These are phyloP conservation scores for Penicillium sp. DNA, from an alignment of 2,329 filamentous ascomycete species.

Conservation along the genomic window DNA sequence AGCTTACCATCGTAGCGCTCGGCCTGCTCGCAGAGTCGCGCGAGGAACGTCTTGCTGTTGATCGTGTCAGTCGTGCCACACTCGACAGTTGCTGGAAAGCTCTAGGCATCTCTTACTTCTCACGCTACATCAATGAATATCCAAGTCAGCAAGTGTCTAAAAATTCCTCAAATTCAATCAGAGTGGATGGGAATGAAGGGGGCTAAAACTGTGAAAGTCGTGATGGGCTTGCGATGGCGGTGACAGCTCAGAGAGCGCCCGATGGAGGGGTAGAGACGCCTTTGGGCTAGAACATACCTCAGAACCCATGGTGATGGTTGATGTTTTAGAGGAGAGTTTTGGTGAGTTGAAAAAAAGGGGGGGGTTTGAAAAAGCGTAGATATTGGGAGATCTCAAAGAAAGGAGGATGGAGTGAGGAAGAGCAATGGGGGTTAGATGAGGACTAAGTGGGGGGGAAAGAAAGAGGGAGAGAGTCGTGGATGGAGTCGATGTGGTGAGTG, in stretches of 20 bases:
- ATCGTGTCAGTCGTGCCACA: conserved; percentile 33
- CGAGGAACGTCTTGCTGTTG: conserved; percentile 96
- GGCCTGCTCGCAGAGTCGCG: conserved; percentile 99
- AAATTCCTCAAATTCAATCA: conserved; percentile 28
- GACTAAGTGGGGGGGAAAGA: conserved; percentile 19
- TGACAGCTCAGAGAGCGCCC: conserved; percentile 28
- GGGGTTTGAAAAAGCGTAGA: conserved; percentile 43
- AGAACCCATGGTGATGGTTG: conserved; percentile 51
- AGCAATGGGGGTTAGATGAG: conserved; percentile 16
- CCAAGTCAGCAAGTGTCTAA: conserved; percentile 28
- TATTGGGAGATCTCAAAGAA: conserved; percentile 13
- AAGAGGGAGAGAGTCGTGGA: conserved; percentile 14
- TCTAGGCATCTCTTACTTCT: conserved; percentile 54
- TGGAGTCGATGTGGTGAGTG: conserved; percentile 6
- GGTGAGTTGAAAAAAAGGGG: background rate
- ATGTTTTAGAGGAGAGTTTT: conserved; percentile 1
- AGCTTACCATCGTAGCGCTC: conserved; percentile 92
- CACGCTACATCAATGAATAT: conserved; percentile 50
- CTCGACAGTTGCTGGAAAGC: background rate
- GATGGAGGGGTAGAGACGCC: conserved; percentile 26
- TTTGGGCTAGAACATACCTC: conserved; percentile 49
- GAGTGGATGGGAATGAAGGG: conserved; percentile 4
- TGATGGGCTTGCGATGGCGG: conserved; percentile 21
- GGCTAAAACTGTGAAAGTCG: conserved; percentile 11
- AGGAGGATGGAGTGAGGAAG: conserved; percentile 16